Percentiles rank a stretch among this genome's conserved stretches.
Conservation (phyloP, 2,329 filamentous ascomycete species). For the Paecilomyces sp. region DNA sequence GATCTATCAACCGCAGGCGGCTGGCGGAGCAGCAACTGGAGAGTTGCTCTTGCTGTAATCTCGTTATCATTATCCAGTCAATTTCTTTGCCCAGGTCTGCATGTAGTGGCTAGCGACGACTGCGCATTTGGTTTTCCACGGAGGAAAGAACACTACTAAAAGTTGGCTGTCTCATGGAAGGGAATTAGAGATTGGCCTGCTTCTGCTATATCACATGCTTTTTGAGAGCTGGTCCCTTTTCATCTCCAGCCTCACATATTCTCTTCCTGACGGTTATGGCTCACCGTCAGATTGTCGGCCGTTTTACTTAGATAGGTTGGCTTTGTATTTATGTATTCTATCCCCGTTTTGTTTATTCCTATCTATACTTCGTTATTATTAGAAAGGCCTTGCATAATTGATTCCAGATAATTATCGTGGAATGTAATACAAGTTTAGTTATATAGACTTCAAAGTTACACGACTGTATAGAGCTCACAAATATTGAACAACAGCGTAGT, state of each 20-base stretch:
- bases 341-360: not conserved
- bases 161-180: not conserved
- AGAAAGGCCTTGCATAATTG: not conserved
- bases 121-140: not conserved
- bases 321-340: not conserved
- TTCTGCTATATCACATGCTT: not conserved
- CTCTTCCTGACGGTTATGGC: not conserved
- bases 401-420: not conserved
- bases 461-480: no score
- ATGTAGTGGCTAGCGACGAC: not conserved
- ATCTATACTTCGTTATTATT: not conserved
- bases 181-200: not conserved
- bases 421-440: not conserved
- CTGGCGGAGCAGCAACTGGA: constrained; percentile 58
- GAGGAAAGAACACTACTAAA: not conserved
- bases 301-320: not conserved
- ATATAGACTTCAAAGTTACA: no score
- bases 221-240: not conserved
- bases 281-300: not conserved
- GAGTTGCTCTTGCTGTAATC: constrained; percentile 61
- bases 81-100: not conserved
- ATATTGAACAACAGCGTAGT: no score
- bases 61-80: not conserved
- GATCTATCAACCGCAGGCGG: constrained; percentile 61
- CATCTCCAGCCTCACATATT: not conserved